Evolutionary conservation across 2,329 filamentous ascomycete species (phyloP), one percentile per base, ranked within the genome.

Genomic region (Phialophora verrucosa): DNA sequence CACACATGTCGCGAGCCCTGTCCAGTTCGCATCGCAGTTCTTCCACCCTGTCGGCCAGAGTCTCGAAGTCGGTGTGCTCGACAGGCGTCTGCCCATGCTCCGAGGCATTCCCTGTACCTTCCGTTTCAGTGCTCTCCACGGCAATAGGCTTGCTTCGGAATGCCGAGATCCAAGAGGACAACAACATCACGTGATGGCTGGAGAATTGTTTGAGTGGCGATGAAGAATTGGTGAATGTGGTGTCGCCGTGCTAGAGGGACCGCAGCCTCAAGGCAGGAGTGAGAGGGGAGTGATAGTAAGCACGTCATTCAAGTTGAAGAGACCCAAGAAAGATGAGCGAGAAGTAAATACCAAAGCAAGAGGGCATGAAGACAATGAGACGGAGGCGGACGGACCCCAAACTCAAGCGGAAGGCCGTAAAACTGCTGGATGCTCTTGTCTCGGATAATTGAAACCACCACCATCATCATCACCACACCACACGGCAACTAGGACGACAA

Each of bases 1-100:
- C 64, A 49, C 62, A 67, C 20, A 69, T 56, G 20, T 69, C 61
- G 32, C 51, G n/a, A 14, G 65, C 65, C 47, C 61, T 56, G 14
- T 53, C 60, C 3, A 66, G 59, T 42, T 70, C 61, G 14, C 20
- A 29, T 23, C 63, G 65, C 3, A 70, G 27, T n/a, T 56, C 53
- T 50, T 68, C 65, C 20, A 70, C 59, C 27, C 61, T 59, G 38
- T 68, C 63, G 12, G 65, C 68, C 20, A 70, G 54, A n/a, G 62
- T 29, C 4, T 64, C 63, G 27, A 70, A 68, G 56, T 70, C 60
- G 31, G 57, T 54, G 27, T 31, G 17, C 11, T 59, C 60, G 29
- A 14, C 53, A 14, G 57, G n/a, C 3, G 20, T 59, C 59, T n/a
- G 63, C 38, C 12, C 25, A 23, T 29, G 2, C 8, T 27, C 20